Evolutionary conservation across 2,329 filamentous ascomycete genomes (phyloP).

Genomic region (Raffaelea arxii): DNA sequence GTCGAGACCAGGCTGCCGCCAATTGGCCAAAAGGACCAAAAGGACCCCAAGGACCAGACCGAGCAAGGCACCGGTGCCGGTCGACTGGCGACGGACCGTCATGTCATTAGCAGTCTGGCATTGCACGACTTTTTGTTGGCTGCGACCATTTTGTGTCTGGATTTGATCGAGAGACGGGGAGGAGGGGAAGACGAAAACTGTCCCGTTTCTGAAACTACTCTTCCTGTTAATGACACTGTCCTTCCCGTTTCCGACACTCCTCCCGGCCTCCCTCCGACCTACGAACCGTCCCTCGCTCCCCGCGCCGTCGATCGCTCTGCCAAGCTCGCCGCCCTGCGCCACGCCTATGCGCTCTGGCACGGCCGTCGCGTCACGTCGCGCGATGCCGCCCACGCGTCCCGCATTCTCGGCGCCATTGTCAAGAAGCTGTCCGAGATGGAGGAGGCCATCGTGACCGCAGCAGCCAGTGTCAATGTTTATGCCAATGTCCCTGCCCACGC

Average conservation of each 20-base stretch:
- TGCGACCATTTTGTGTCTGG: constrained; percentile 49
- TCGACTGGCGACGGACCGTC: constrained; percentile 40
- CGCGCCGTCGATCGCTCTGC: constrained; percentile 12
- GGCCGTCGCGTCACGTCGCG: constrained; percentile 26
- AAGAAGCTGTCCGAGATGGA: constrained; percentile 22
- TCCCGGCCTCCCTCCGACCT: no score
- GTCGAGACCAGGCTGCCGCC: constrained; percentile 28
- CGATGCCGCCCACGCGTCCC: constrained; percentile 36
- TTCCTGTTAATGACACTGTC: no score
- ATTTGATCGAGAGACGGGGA: constrained; percentile 25
- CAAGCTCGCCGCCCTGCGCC: constrained; percentile 29
- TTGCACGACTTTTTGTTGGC: constrained; percentile 54
- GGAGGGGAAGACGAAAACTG: no score
- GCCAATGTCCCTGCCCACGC: no score
- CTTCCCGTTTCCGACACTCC: no score
- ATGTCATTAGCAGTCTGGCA: constrained; percentile 46
- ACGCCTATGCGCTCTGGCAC: constrained; percentile 34
- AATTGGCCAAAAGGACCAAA: background rate
- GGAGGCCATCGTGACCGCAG: background rate
- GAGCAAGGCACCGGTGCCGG: constrained; percentile 25
- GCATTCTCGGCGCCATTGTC: constrained; percentile 35
- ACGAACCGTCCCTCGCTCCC: constrained; percentile 3
- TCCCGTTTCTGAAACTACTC: no score
- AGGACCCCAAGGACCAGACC: background rate
- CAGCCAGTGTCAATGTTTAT: no score